These are phyloP conservation scores for Tetradesmus obliquus DNA, from an alignment of 139 green algal species.

Conservation along the genomic window DNA sequence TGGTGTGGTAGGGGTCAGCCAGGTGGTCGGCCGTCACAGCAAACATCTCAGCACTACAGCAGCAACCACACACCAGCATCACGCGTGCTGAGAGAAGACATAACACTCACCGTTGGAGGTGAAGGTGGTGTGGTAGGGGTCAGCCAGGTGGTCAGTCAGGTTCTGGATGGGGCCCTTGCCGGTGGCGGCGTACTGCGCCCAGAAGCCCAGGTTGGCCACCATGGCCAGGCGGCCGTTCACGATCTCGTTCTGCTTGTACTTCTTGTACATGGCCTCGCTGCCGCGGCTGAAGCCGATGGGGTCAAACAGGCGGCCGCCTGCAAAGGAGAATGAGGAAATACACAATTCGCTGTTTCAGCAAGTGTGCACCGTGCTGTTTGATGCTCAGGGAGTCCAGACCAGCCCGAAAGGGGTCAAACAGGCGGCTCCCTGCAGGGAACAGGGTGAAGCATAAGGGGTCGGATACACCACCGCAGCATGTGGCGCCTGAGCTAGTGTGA, in stretches of 20 bases:
- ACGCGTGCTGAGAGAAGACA: no score
- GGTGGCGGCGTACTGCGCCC: conserved; percentile 85
- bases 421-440: no score
- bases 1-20: conserved; percentile 64
- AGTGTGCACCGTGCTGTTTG: background rate
- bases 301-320: conserved; percentile 83
- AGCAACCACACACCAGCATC: no score
- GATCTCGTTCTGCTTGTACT: conserved; percentile 92
- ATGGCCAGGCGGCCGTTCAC: conserved; percentile 93
- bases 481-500: no score
- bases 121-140: conserved; percentile 71
- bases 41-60: no score
- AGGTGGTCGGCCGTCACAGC: conserved; percentile 38
- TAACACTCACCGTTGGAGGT: conserved; percentile 66
- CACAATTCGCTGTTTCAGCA: background rate
- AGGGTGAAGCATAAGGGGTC: no score
- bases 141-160: conserved; percentile 56
- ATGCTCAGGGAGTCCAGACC: background rate
- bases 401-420: background rate
- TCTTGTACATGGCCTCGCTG: conserved; percentile 61
- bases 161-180: conserved; percentile 82
- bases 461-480: no score
- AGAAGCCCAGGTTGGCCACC: conserved; percentile 83
- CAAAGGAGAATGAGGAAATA: background rate
- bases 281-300: conserved; percentile 81